Base-by-base conservation (phyloP, 345 rosid genomes). In the Eucalyptus globulus region DNA sequence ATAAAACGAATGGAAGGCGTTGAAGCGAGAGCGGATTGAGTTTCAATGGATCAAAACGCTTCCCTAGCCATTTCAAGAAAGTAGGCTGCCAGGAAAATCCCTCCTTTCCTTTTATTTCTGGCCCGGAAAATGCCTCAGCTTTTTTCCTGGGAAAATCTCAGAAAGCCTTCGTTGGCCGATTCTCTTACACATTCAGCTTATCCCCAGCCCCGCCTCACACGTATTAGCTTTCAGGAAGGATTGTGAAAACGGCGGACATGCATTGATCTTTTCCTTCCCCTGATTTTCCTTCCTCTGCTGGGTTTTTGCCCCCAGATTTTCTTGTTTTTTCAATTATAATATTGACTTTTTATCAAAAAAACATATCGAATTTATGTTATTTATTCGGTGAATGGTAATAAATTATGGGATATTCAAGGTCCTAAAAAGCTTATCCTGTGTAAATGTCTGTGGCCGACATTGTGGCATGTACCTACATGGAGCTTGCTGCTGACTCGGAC, bases 21-120 rank as follows among this genome's bases (percentile, higher is more conserved):
- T 91, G 93, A 92, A 89, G 92, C 88, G 27, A 88, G 83, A 93
- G 87, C 49, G 89, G 98, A 96, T 96, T 96, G 95, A 90, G 94
- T 88, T 91, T 94, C 93, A 91, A 87, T 95, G 99, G 99, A 95
- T 94, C 91, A 90, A 90, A 95, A 89, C 91, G 93, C 58, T 15
- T 87, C 56, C 24, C 85, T 1, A 49, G 83, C 89, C 80, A 40
- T 11, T 6, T 15, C n/a, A 19, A n/a, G 50, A 45, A 87, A 1
- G 26, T 37, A 5, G 83, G 47, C 14, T 10, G 4, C 47, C 43
- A 27, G 8, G 24, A 37, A 76, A 31, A 67, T 13, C 26, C 76
- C 80, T 72, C 47, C 83, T 69, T 69, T 21, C 83, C 6, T 11
- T 10, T 40, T 72, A 21, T 76, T 40, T 40, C 83, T 76, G 83